phyloP scores from a whole-genome alignment of 768 basidiomycete species.

The Mrakia frigida region DNA sequence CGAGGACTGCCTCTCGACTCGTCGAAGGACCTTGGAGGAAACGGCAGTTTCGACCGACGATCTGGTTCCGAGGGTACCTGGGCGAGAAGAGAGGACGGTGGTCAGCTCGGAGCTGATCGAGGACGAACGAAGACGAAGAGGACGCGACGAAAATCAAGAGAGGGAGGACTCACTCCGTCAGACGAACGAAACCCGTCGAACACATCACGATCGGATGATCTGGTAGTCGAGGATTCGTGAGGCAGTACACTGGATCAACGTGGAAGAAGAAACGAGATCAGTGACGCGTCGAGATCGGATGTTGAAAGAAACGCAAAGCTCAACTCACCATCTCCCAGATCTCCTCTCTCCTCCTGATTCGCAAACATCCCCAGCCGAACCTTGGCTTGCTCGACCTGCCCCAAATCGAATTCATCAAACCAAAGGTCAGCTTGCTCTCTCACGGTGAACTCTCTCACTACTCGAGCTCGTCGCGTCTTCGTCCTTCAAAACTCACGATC shows the following conservation, averaged over 20 bases:
- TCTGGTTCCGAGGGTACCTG: constrained; percentile 11
- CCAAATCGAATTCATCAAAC: neutral
- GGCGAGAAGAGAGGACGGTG: neutral
- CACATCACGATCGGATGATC: constrained; percentile 20
- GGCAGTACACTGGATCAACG: neutral
- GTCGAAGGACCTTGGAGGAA: constrained; percentile 4
- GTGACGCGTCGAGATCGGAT: neutral
- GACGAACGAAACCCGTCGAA: constrained; percentile 9
- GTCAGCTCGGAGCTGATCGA: neutral
- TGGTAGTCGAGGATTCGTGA: neutral
- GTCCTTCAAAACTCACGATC: neutral
- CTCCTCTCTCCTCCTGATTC: constrained; percentile 2
- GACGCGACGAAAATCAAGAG: neutral
- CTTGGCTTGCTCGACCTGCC: constrained; percentile 5
- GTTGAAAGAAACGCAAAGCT: neutral
- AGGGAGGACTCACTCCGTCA: neutral
- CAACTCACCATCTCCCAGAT: constrained; percentile 7
- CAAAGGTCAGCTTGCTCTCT: neutral
- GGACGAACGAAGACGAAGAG: neutral
- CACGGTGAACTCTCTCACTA: neutral
- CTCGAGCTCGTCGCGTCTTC: neutral
- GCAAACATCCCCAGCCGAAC: constrained; percentile 11
- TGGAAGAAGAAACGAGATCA: neutral
- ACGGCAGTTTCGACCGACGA: constrained; percentile 11
- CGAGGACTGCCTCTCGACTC: constrained; percentile 1